Evolutionary conservation across 1,284 basidiomycete species (phyloP), one percentile per base, ranked within the genome.

Genomic region (Sporisorium sorghi): DNA sequence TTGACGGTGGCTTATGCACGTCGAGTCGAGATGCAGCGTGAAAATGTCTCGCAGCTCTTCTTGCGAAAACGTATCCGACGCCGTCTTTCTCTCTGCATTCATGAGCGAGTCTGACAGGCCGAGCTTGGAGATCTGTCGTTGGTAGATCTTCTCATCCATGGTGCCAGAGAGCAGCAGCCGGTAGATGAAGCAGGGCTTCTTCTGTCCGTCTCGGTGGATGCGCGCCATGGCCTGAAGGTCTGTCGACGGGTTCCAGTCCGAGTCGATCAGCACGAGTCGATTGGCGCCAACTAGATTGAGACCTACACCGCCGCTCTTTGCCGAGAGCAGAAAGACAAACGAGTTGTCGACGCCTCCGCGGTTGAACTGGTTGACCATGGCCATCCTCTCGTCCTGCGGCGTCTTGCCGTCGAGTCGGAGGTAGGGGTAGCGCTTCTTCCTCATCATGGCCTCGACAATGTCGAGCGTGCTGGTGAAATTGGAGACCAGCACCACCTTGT

Each of bases 231-330:
- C 92, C 85, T 99, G 96, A 17, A 94, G 86, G 85, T 99, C 96
- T 77, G 86, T 86, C 1, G 87, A 86, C 46, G 93, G 93, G 85
- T 96, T 96, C 93, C 97, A 99, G 83, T 99, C 96, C 51, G 92
- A 94, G 85, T 99, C 96, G 66, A 89, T 87, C 26, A 79, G 51
- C 71, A 99, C 92, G 19, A 99, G 87, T 15, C 96, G 90, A 84
- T 99, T 99, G 3, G 96, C 96, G 8, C 96, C 96, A 80, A 98
- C 97, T 71, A 99, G 88, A 83, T 99, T 99, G 88, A 99, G 96
- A 82, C 97, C 95, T 78, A 95, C 97, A 78, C 96, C 96, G 67
- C 96, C 96, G 39, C 97, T 95, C 86, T 98, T 98, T 75, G 93
- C 94, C 84, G 93, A 95, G 17, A 99, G 88, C 55, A 99, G 87